These are phyloP conservation scores for Dothistroma pini DNA, from an alignment of 2,329 filamentous ascomycete genomes.

Conservation along the genomic window DNA sequence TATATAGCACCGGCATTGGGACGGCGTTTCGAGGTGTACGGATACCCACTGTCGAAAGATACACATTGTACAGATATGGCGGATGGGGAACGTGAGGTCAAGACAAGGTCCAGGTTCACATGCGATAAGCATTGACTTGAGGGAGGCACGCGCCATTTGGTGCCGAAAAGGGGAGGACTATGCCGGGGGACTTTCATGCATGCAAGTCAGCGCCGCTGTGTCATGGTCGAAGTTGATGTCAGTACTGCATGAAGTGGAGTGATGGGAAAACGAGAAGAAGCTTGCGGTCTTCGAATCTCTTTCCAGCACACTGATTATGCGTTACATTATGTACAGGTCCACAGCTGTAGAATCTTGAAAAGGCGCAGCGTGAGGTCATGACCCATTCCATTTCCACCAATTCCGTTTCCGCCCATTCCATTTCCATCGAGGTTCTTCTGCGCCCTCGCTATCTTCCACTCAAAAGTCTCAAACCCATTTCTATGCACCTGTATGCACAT, in stretches of 20 bases:
- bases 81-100: neutral
- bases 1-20: constrained; percentile 4
- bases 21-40: neutral
- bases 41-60: constrained; percentile 2
- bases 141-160: neutral
- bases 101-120: neutral
- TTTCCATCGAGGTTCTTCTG: neutral
- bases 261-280: too few species aligned
- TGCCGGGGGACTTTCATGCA: too few species aligned
- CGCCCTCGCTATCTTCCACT: neutral
- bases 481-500: constrained; percentile 20
- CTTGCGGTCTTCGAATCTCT: constrained; percentile 1
- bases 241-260: too few species aligned
- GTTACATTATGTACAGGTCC: constrained; percentile 24
- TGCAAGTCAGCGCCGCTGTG: neutral
- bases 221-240: neutral
- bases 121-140: neutral
- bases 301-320: constrained; percentile 16
- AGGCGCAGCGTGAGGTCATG: constrained; percentile 18
- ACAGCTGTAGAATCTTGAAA: constrained; percentile 14
- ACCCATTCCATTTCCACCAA: constrained; percentile 8
- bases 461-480: constrained; percentile 7
- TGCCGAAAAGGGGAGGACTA: neutral
- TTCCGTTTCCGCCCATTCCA: constrained; percentile 5
- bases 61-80: neutral